phyloP scores from a whole-genome alignment of 208 protist species.

The Naegleria fowleri region DNA sequence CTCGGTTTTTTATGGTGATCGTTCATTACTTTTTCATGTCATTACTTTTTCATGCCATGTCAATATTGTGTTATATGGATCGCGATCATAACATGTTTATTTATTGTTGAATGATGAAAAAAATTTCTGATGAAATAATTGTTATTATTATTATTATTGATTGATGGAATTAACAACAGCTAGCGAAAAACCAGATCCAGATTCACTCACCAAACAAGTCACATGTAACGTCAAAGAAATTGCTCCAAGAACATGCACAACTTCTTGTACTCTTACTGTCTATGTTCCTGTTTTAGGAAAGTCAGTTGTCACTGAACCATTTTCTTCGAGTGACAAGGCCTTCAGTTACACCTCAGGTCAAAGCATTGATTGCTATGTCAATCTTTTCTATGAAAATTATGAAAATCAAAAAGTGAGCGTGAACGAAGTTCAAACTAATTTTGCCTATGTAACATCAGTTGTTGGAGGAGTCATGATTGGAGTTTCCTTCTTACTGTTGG shows the following conservation, averaged over 20 bases:
- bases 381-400: background rate
- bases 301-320: background rate
- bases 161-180: background rate
- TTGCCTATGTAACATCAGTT: background rate
- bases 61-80: too few species aligned
- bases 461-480: background rate
- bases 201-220: background rate
- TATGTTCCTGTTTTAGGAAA: background rate
- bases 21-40: too few species aligned
- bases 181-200: background rate
- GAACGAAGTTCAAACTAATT: background rate
- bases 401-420: background rate
- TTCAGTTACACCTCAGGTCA: background rate
- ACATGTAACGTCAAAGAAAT: background rate
- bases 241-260: background rate
- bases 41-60: too few species aligned
- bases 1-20: too few species aligned
- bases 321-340: background rate
- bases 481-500: background rate
- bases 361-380: background rate
- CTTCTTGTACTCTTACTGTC: background rate
- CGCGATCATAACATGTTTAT: too few species aligned
- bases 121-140: too few species aligned
- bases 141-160: too few species aligned
- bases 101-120: too few species aligned